These are phyloP conservation scores for Dioscorea alata DNA, from an alignment of 106 monocot genomes.

Conservation along the genomic window DNA sequence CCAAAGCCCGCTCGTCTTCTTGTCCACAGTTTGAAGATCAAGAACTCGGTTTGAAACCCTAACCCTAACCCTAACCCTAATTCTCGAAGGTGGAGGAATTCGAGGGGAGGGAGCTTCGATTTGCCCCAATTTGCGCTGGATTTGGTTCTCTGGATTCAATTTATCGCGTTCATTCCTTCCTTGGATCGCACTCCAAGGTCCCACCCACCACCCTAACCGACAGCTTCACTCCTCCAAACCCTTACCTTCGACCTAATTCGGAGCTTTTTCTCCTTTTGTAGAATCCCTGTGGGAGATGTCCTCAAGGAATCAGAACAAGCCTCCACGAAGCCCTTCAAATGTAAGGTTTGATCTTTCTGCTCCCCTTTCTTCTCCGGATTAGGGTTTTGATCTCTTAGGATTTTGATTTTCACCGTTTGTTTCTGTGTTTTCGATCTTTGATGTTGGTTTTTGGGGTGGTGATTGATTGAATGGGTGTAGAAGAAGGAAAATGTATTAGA, in stretches of 20 bases:
- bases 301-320: neutral
- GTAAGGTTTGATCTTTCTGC: constrained; percentile 1
- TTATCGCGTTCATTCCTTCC: neutral
- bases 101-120: no score
- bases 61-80: no score
- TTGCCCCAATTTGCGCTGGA: no score
- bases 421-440: neutral
- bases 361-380: neutral
- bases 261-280: neutral
- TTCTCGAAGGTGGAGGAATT: no score
- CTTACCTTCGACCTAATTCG: neutral
- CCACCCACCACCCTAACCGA: neutral
- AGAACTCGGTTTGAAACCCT: no score
- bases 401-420: neutral
- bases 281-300: neutral
- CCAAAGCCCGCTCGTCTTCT: no score
- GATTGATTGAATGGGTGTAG: constrained; percentile 9
- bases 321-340: constrained; percentile 7
- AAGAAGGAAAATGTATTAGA: constrained; percentile 51
- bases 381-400: neutral
- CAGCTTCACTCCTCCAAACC: neutral
- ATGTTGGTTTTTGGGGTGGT: no score
- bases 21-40: no score
- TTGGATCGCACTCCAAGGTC: neutral
- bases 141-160: no score